Percentiles rank a stretch among this genome's conserved stretches.
Conservation (phyloP, 2,329 filamentous ascomycete species). For the Trichoderma sp. region DNA sequence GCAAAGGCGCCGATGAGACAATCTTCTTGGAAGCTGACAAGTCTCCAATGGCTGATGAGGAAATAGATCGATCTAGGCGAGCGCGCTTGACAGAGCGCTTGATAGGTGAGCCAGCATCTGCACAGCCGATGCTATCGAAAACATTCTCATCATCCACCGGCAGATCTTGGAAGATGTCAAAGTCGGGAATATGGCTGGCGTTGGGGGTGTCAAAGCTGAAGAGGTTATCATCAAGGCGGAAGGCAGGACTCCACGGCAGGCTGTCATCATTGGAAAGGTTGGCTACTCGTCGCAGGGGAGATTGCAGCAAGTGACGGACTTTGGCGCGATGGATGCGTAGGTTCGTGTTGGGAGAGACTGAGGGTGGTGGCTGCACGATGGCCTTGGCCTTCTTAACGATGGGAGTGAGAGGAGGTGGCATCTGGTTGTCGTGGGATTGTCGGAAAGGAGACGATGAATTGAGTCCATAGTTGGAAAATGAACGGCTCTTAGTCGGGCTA, state of each 20-base stretch:
- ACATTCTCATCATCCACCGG: slow-evolving; percentile 29
- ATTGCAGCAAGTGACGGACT: slow-evolving; percentile 77
- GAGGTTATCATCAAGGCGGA: slow-evolving; percentile 58
- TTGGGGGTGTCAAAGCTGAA: slow-evolving; percentile 49
- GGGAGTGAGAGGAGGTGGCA: slow-evolving; percentile 77
- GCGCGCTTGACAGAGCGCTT: slow-evolving; percentile 61
- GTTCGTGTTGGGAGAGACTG: slow-evolving; percentile 90
- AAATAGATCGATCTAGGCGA: slow-evolving; percentile 62
- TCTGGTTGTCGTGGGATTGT: slow-evolving; percentile 53
- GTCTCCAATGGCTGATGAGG: slow-evolving; percentile 60
- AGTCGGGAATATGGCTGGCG: slow-evolving; percentile 49
- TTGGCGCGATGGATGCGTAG: slow-evolving; percentile 82
- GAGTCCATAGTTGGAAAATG: slow-evolving; percentile 50
- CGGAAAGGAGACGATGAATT: slow-evolving; percentile 69
- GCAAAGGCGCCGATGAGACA: slow-evolving; percentile 47
- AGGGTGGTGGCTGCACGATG: slow-evolving; percentile 56
- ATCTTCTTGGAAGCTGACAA: slow-evolving; percentile 52
- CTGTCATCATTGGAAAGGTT: slow-evolving; percentile 42
- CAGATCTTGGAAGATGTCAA: slow-evolving; percentile 60
- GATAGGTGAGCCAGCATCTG: slow-evolving; percentile 60
- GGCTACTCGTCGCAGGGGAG: slow-evolving; percentile 56
- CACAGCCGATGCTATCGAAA: slow-evolving; percentile 43
- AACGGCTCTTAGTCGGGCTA: slow-evolving; percentile 73
- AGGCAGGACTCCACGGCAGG: slow-evolving; percentile 64
- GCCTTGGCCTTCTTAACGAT: slow-evolving; percentile 79